Percentiles rank a stretch among this genome's conserved stretches.
These are phyloP conservation scores for Irpex lacteus DNA, from an alignment of 1,284 basidiomycete species.

Conservation along the genomic window DNA sequence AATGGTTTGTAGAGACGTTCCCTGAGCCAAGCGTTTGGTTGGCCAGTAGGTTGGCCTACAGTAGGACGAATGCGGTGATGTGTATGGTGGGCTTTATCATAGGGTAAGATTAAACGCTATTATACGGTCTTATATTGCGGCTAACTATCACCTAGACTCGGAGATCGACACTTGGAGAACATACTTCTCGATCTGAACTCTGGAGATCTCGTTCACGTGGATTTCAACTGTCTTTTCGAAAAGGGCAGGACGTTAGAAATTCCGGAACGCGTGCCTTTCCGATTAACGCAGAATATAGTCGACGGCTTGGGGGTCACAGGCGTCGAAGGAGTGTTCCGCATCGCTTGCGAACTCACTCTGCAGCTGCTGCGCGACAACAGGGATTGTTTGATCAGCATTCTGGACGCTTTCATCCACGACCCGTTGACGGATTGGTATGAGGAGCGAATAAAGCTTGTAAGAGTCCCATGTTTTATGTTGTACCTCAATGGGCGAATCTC, in stretches of 20 bases:
- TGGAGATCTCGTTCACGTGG: conserved; percentile 95
- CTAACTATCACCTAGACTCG: conserved; percentile 57
- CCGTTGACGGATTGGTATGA: conserved; percentile 97
- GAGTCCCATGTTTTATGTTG: conserved; percentile 9
- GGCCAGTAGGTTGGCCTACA: conserved; percentile 82
- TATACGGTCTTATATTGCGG: background rate
- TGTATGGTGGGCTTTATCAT: conserved; percentile 98
- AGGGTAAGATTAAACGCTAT: conserved; percentile 56
- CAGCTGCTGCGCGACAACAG: conserved; percentile 87
- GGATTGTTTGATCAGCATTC: conserved; percentile 93
- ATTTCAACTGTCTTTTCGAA: conserved; percentile 98
- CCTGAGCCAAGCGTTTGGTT: conserved; percentile 97
- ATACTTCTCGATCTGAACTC: conserved; percentile 89
- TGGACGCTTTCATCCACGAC: conserved; percentile 98
- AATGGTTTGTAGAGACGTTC: conserved; percentile 97
- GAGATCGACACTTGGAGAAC: conserved; percentile 97
- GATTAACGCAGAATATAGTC: conserved; percentile 92
- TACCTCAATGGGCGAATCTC: background rate
- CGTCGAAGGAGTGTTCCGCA: conserved; percentile 93
- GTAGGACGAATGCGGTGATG: conserved; percentile 94
- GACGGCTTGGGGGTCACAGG: conserved; percentile 94
- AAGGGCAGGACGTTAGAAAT: conserved; percentile 92
- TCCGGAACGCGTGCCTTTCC: conserved; percentile 93
- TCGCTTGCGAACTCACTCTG: conserved; percentile 91
- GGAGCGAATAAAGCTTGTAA: conserved; percentile 60